Evolutionary conservation across 1,284 basidiomycete species (phyloP), one percentile per base, ranked within the genome.

Genomic region (Butyriboletus appendiculatus): DNA sequence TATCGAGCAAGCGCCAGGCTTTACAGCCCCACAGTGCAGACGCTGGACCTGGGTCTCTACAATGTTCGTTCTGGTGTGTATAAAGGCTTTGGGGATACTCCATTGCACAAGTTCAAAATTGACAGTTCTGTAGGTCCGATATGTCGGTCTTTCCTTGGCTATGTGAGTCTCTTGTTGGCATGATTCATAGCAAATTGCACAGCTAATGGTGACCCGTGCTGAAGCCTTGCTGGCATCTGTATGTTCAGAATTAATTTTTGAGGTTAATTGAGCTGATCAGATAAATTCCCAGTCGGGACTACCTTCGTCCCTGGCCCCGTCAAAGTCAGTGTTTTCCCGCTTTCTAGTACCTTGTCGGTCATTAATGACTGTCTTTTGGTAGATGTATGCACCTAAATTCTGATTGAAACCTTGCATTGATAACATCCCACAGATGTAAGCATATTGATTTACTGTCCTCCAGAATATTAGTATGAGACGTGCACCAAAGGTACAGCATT

Each of bases 11-110:
- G n/a, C 6, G n/a, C 12, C 1, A n/a, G 0, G 5, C 3, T 15
- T 44, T 12, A 50, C 12, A 5, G 7, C 11, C 2, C 11, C 4
- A 9, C 6, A 62, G 60, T 3, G 20, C 15, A 52, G 14, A 34
- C 37, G 42, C 2, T 62, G 60, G 61, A 45, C 45, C n/a, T 52
- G 44, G 47, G 44, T 60, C 14, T 54, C 60, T 4, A 45, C 34
- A 12, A 16, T 58, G 2, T 61, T 48, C 8, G 1, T 60, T 24
- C 12, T 61, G 0, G 60, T 62, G 7, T 0, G 61, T 34, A 39
- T 20, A 0, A 10, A 18, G 1, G 2, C 3, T 50, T 8, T 0
- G 5, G 6, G 8, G 1, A 24, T 6, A 15, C 5, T 33, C 2
- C 1, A 7, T 14, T 8, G 0, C 28, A 9, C 15, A 3, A 7